phyloP scores from a whole-genome alignment of 1,284 basidiomycete species.

The Cutaneotrichosporon mucoides region DNA sequence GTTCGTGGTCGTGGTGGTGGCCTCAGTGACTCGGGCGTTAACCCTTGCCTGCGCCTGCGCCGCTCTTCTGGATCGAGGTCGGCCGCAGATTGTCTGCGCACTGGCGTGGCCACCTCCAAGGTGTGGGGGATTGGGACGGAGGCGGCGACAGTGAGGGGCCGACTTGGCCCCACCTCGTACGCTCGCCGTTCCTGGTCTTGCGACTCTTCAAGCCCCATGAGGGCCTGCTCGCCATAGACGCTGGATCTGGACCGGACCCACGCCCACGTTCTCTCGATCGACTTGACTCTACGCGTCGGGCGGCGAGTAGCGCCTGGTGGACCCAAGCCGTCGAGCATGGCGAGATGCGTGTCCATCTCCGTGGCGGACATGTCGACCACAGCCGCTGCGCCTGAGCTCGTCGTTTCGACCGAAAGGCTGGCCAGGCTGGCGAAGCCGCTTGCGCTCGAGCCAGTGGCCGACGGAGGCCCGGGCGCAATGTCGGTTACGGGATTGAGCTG shows the following conservation, averaged over 20 bases:
- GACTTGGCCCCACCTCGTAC: conserved; percentile 3
- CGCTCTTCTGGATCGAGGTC: conserved; percentile 18
- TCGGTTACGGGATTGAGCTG: conserved; percentile 1
- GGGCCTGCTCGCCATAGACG: conserved; percentile 17
- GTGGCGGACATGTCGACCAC: conserved; percentile 14
- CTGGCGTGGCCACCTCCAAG: background rate
- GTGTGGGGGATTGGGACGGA: conserved; percentile 3
- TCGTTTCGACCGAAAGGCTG: conserved; percentile 1
- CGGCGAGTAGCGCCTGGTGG: conserved; percentile 18
- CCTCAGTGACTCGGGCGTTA: conserved; percentile 15
- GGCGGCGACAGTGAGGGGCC: conserved; percentile 11
- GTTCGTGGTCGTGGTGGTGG: conserved; percentile 16
- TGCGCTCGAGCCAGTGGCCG: conserved; percentile 17
- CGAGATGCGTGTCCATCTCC: conserved; percentile 20
- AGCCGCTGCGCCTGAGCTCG: conserved; percentile 8
- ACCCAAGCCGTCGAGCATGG: conserved; percentile 13
- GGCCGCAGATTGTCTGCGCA: conserved; percentile 4
- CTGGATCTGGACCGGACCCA: conserved; percentile 23
- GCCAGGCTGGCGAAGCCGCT: conserved; percentile 6
- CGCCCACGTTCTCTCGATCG: conserved; percentile 20
- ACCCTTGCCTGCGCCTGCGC: conserved; percentile 13
- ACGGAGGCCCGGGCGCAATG: conserved; percentile 12
- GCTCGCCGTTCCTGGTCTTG: conserved; percentile 6
- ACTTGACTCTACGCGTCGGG: conserved; percentile 17
- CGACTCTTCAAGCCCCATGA: conserved; percentile 5